phyloP scores from a whole-genome alignment of 768 basidiomycete species.

The Ephemerocybe angulata region DNA sequence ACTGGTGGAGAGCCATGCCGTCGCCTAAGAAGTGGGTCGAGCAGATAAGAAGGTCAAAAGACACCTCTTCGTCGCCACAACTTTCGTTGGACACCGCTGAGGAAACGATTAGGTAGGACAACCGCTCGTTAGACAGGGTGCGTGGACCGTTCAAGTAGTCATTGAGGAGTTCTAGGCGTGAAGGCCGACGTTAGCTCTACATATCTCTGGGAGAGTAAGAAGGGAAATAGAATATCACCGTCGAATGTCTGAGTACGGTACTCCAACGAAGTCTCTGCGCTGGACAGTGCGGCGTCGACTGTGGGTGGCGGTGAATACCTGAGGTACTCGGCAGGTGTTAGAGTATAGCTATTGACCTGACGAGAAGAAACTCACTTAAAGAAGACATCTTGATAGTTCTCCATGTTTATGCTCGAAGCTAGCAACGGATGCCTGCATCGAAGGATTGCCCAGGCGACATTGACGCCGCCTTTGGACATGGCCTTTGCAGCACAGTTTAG shows the following conservation, averaged over 20 bases:
- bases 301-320: constrained; percentile 48
- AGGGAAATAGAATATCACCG: constrained; percentile 32
- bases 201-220: neutral
- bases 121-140: constrained; percentile 59
- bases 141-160: constrained; percentile 75
- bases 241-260: constrained; percentile 51
- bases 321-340: constrained; percentile 3
- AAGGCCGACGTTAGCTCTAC: neutral
- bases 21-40: constrained; percentile 83
- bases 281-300: constrained; percentile 40
- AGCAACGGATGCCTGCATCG: constrained; percentile 69
- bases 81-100: constrained; percentile 8
- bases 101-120: constrained; percentile 62
- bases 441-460: constrained; percentile 67
- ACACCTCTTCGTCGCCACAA: constrained; percentile 14
- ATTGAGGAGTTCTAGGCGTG: constrained; percentile 54
- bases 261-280: constrained; percentile 48
- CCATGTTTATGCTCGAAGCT: constrained; percentile 58
- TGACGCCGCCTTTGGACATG: constrained; percentile 46
- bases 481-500: constrained; percentile 47
- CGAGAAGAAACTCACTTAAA: constrained; percentile 51
- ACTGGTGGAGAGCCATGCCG: constrained; percentile 81
- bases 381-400: constrained; percentile 56
- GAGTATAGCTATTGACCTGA: neutral
- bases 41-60: constrained; percentile 66